These are phyloP conservation scores for Pleurotus eryngii DNA, from an alignment of 768 basidiomycete species.

Conservation along the genomic window DNA sequence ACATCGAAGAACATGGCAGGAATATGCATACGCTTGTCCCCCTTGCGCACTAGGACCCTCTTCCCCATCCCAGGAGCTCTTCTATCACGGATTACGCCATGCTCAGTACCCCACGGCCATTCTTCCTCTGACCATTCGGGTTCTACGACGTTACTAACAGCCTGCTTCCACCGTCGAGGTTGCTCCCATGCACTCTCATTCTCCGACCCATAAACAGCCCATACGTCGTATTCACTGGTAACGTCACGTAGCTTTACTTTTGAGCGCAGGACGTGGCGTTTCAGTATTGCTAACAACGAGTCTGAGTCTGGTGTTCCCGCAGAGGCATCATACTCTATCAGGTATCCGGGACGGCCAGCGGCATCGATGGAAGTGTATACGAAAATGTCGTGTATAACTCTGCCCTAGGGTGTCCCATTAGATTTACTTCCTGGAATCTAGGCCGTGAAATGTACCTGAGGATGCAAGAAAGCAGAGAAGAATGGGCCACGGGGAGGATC, in stretches of 20 bases:
- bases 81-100: constrained; percentile 55
- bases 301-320: constrained; percentile 30
- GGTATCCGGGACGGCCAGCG: constrained; percentile 46
- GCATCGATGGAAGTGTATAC: constrained; percentile 59
- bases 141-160: constrained; percentile 75
- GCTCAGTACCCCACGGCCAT: constrained; percentile 61
- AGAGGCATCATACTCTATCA: constrained; percentile 70
- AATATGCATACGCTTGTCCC: constrained; percentile 60
- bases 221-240: constrained; percentile 75
- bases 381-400: constrained; percentile 87
- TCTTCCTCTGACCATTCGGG: constrained; percentile 57
- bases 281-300: constrained; percentile 67
- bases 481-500: constrained; percentile 45
- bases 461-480: constrained; percentile 74
- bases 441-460: constrained; percentile 53
- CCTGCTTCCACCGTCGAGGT: constrained; percentile 42
- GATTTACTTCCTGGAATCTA: constrained; percentile 10
- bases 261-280: constrained; percentile 82
- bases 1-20: constrained; percentile 5
- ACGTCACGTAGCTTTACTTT: constrained; percentile 83
- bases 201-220: constrained; percentile 73
- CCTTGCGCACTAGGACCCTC: constrained; percentile 67
- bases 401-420: constrained; percentile 52
- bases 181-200: constrained; percentile 28
- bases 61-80: constrained; percentile 79